phyloP scores from a whole-genome alignment of 306 rosid species.

The Glycine soja region DNA sequence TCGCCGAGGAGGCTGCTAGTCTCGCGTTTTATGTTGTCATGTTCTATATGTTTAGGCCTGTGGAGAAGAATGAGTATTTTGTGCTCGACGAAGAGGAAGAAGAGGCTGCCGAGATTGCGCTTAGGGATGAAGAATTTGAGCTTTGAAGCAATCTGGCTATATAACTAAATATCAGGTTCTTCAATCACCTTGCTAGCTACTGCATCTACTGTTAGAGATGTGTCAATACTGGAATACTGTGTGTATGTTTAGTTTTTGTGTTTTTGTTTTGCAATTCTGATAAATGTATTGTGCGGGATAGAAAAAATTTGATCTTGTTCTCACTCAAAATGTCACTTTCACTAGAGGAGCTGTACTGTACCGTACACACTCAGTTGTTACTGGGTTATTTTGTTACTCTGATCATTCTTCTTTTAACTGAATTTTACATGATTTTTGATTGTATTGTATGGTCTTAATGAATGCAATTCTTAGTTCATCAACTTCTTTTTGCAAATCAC shows the following conservation, averaged over 20 bases:
- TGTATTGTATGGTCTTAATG: background rate
- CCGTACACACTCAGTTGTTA: no score
- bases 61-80: slow-evolving; percentile 74
- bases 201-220: slow-evolving; percentile 35
- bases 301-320: slow-evolving; percentile 23
- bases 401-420: background rate
- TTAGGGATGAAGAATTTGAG: slow-evolving; percentile 81
- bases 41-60: slow-evolving; percentile 94
- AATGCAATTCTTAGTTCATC: background rate
- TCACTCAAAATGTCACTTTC: background rate
- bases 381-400: background rate
- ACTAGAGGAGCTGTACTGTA: no score
- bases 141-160: slow-evolving; percentile 56
- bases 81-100: slow-evolving; percentile 87
- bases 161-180: slow-evolving; percentile 32
- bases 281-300: slow-evolving; percentile 41
- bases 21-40: slow-evolving; percentile 71
- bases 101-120: slow-evolving; percentile 89
- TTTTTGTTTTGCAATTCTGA: slow-evolving; percentile 27
- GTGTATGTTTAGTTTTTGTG: slow-evolving; percentile 28
- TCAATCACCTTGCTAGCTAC: background rate
- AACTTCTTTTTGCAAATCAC: no score
- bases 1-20: slow-evolving; percentile 83
- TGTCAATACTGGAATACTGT: slow-evolving; percentile 43
- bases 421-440: background rate